Base-by-base conservation (phyloP, 768 basidiomycete genomes). In the Coprinopsis cinerea region DNA sequence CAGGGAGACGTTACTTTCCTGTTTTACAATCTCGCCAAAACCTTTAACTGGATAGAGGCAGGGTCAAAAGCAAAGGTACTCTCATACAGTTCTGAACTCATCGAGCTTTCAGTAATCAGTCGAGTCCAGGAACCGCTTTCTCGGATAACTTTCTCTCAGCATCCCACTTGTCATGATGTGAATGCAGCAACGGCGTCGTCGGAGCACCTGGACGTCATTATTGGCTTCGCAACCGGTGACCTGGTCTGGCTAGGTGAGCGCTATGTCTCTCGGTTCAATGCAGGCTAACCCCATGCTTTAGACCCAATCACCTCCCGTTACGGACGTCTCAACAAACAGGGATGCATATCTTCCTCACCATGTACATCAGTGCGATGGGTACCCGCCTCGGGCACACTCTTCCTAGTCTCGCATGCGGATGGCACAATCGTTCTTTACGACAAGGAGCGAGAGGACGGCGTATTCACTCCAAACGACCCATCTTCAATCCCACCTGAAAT, bases 161-260 rank as follows among this genome's bases (percentile, higher is more conserved):
- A 85, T 57, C 92, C 92, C 3, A 96, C 94, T 1, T 94, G 92
- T 62, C 91, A 95, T 63, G 85, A 92, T 59, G 82, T 95, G 25
- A 95, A 96, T 57, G 64, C 73, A 4, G 65, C 78, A 1, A 96
- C 94, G 1, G 82, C 88, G 5, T 84, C 82, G 2, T 69, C 85
- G 10, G 85, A 92, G 35, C 80, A 82, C 37, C 67, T 97, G 27
- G 94, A 97, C 59, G 74, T 96, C 4, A 78, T 97, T 51, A 86
- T 97, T 58, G 96, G 95, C 4, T 97, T 96, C 62, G 77, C 73
- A 53, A 89, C 93, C 0, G 96, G 96, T n/a, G 96, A 99, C 68
- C 72, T 99, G 30, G 69, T 98, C 43, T 98, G 96, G 96, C 74
- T 98, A 48, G 94, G 94, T 88, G 54, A 55, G 77, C 64, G 17